Percentiles rank a stretch among this genome's conserved stretches.
phyloP scores from a whole-genome alignment of 2,329 filamentous ascomycete genomes.

The Exutisphaerella laricina region DNA sequence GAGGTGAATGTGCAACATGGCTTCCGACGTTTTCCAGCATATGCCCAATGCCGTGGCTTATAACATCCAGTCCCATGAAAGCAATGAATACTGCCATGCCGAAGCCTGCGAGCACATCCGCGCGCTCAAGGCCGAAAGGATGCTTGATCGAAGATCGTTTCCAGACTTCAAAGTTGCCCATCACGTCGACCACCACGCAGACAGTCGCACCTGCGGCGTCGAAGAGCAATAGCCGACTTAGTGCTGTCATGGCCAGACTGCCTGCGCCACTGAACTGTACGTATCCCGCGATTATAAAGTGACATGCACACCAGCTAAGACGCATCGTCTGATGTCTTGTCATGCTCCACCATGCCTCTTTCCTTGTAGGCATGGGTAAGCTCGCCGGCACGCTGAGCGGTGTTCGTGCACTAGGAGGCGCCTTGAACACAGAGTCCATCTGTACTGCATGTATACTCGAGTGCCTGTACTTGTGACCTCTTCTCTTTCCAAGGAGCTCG shows the following conservation, averaged over 20 bases:
- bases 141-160: constrained; percentile 85
- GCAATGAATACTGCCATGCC: constrained; percentile 92
- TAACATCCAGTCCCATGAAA: constrained; percentile 95
- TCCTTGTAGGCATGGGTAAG: constrained; percentile 81
- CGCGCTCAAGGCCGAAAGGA: constrained; percentile 82
- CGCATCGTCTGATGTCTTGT: constrained; percentile 77
- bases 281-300: constrained; percentile 74
- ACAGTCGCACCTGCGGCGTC: constrained; percentile 88
- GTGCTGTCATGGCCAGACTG: constrained; percentile 81
- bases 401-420: constrained; percentile 72
- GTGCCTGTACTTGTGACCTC: constrained; percentile 97
- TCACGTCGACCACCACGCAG: constrained; percentile 85
- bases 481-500: constrained; percentile 81
- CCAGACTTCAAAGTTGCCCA: constrained; percentile 98
- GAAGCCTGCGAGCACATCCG: constrained; percentile 90
- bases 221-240: constrained; percentile 91
- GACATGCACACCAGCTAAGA: constrained; percentile 83
- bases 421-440: constrained; percentile 92
- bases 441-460: constrained; percentile 76
- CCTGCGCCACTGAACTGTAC: constrained; percentile 82
- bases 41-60: constrained; percentile 90
- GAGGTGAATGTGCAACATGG: constrained; percentile 60
- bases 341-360: constrained; percentile 86
- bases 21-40: constrained; percentile 69
- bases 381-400: constrained; percentile 87